Percentiles rank a stretch among this genome's conserved stretches.
Evolutionary conservation across 495 filamentous ascomycete genomes (phyloP).

Genomic region (Penicillium longicatenatum): DNA sequence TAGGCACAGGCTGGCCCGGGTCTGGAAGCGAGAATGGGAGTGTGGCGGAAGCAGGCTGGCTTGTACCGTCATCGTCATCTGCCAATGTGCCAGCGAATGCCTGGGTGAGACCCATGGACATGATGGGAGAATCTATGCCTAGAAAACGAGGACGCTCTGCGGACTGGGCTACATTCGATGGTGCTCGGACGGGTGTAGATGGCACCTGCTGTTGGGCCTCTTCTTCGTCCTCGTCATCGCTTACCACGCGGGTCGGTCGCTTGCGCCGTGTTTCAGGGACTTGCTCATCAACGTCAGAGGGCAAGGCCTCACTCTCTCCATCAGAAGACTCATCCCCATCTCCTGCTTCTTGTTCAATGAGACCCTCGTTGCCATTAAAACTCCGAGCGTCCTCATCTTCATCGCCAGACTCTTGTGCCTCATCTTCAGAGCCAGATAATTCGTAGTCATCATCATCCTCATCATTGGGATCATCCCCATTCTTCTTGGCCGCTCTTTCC

Average conservation of each 20-base stretch:
- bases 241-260: slow-evolving; percentile 44
- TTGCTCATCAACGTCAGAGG: slow-evolving; percentile 30
- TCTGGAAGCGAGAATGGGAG: slow-evolving; percentile 54
- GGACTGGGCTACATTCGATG: slow-evolving; percentile 28
- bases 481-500: slow-evolving; percentile 70
- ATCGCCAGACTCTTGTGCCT: slow-evolving; percentile 27
- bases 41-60: slow-evolving; percentile 44
- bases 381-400: slow-evolving; percentile 36
- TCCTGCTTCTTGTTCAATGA: slow-evolving; percentile 44
- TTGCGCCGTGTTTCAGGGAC: slow-evolving; percentile 35
- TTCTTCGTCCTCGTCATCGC: slow-evolving; percentile 56
- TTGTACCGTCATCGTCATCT: slow-evolving; percentile 47
- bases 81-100: slow-evolving; percentile 92
- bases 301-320: slow-evolving; percentile 25
- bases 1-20: slow-evolving; percentile 47
- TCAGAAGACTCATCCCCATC: slow-evolving; percentile 40
- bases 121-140: slow-evolving; percentile 53
- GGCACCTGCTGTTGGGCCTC: slow-evolving; percentile 36
- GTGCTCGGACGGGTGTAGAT: slow-evolving; percentile 37
- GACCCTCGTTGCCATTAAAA: slow-evolving; percentile 36
- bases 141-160: slow-evolving; percentile 52
- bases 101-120: slow-evolving; percentile 80
- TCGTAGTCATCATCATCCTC: slow-evolving; percentile 62
- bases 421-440: slow-evolving; percentile 56
- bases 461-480: slow-evolving; percentile 52